A percentile compares a stretch with the other conserved stretches of the same genome.
Conservation (phyloP, 768 basidiomycete genomes). For the Sarcomyxa edulis region DNA sequence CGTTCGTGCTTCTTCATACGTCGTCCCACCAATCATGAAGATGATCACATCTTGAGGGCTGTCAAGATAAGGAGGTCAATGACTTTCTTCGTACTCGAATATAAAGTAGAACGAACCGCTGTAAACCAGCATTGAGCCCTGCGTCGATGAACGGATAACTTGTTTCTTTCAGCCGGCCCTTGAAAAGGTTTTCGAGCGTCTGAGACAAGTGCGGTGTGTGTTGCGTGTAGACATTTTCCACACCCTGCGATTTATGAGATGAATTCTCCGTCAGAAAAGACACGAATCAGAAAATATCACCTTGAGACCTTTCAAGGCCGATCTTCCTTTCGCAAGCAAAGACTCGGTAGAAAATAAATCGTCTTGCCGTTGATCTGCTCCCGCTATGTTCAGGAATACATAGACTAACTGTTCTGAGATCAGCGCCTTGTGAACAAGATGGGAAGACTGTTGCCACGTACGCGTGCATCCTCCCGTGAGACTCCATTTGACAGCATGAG, state of each 20-base stretch:
- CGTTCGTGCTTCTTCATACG: constrained; percentile 90
- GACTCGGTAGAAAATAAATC: constrained; percentile 96
- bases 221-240: constrained; percentile 98
- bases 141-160: constrained; percentile 85
- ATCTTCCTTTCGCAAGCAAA: constrained; percentile 88
- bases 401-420: constrained; percentile 70
- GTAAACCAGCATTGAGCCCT: constrained; percentile 64
- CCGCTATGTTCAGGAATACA: constrained; percentile 87
- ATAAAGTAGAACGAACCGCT: constrained; percentile 44
- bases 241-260: constrained; percentile 53
- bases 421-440: constrained; percentile 10
- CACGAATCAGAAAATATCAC: constrained; percentile 32
- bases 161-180: constrained; percentile 79
- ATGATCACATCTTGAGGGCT: constrained; percentile 96
- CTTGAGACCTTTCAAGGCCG: constrained; percentile 93
- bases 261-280: constrained; percentile 6
- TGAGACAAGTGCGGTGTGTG: constrained; percentile 91
- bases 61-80: constrained; percentile 3
- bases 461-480: constrained; percentile 69
- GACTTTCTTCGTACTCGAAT: neutral
- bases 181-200: constrained; percentile 85
- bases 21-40: constrained; percentile 95
- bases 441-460: constrained; percentile 23
- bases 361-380: constrained; percentile 94
- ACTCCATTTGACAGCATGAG: constrained; percentile 74